phyloP scores from a whole-genome alignment of 805 yeast species.

The Saccharomyces kudriavzevii region DNA sequence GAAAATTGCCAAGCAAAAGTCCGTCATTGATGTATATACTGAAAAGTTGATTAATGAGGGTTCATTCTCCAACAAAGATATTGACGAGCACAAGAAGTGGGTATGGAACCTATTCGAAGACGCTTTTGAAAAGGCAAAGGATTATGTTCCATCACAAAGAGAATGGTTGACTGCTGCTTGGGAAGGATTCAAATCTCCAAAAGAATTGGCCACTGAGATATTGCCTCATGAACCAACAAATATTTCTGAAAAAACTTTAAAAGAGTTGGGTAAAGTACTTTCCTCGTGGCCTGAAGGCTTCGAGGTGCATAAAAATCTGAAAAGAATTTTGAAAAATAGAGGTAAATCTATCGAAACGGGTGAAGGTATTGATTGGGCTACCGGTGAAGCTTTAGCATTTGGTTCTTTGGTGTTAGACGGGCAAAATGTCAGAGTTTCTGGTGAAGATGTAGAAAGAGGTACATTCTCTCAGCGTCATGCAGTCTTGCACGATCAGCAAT shows the following conservation, averaged over 20 bases:
- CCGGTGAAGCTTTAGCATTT: constrained; percentile 98
- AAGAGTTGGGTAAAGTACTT: constrained; percentile 68
- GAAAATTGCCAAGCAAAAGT: constrained; percentile 79
- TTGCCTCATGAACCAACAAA: constrained; percentile 96
- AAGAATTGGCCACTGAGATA: constrained; percentile 89
- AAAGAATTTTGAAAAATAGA: constrained; percentile 85
- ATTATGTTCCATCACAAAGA: constrained; percentile 81
- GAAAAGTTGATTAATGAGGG: constrained; percentile 76
- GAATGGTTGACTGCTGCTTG: constrained; percentile 99
- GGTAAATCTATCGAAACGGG: constrained; percentile 81
- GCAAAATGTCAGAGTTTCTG: constrained; percentile 91
- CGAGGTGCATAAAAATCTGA: constrained; percentile 88
- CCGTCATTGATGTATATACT: constrained; percentile 80
- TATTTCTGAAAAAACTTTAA: constrained; percentile 60
- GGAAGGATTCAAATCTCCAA: constrained; percentile 98
- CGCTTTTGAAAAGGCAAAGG: constrained; percentile 80
- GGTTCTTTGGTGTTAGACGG: constrained; percentile 92
- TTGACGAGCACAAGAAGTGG: constrained; percentile 95
- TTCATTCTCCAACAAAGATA: constrained; percentile 80
- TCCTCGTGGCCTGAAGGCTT: constrained; percentile 83
- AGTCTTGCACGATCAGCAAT: constrained; percentile 89
- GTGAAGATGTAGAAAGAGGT: constrained; percentile 99
- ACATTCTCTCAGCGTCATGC: constrained; percentile 99
- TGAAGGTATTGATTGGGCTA: constrained; percentile 96
- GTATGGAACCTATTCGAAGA: constrained; percentile 93